phyloP scores from a whole-genome alignment of 345 rosid species.

The Acer saccharum region DNA sequence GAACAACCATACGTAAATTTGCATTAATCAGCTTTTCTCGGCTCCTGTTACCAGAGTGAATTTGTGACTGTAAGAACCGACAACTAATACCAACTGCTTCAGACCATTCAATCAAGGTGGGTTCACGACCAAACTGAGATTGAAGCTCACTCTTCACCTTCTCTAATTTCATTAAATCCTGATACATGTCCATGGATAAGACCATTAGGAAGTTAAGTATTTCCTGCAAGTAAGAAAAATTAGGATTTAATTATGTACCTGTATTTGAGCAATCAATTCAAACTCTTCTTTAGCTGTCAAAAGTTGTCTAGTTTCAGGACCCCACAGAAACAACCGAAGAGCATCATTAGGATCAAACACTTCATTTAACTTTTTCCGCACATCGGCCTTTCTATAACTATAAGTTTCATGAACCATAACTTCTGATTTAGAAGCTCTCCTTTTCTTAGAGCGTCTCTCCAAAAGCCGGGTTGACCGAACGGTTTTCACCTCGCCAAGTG shows the following conservation, averaged over 20 bases:
- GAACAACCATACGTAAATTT: slow-evolving; percentile 83
- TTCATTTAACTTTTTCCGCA: slow-evolving; percentile 45
- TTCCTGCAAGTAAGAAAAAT: neutral
- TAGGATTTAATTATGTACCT: slow-evolving; percentile 43
- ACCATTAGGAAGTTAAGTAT: slow-evolving; percentile 14
- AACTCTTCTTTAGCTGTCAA: slow-evolving; percentile 75
- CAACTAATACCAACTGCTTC: slow-evolving; percentile 63
- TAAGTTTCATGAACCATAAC: slow-evolving; percentile 36
- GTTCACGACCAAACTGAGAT: slow-evolving; percentile 74
- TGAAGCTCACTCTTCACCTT: slow-evolving; percentile 63
- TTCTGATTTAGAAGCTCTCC: slow-evolving; percentile 46
- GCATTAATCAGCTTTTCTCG: slow-evolving; percentile 70
- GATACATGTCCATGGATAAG: slow-evolving; percentile 32
- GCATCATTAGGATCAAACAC: slow-evolving; percentile 61
- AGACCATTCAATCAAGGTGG: slow-evolving; percentile 82
- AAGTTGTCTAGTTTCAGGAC: slow-evolving; percentile 78
- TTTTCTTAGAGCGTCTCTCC: slow-evolving; percentile 62
- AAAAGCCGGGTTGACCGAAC: slow-evolving; percentile 64
- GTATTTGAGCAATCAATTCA: slow-evolving; percentile 65
- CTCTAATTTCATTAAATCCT: slow-evolving; percentile 67
- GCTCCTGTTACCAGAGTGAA: slow-evolving; percentile 63
- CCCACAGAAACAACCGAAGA: slow-evolving; percentile 74
- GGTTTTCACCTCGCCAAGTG: slow-evolving; percentile 38
- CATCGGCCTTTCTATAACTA: slow-evolving; percentile 35
- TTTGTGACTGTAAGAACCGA: slow-evolving; percentile 56